phyloP scores from a whole-genome alignment of 805 yeast species.

The Blastobotrys robertii region DNA sequence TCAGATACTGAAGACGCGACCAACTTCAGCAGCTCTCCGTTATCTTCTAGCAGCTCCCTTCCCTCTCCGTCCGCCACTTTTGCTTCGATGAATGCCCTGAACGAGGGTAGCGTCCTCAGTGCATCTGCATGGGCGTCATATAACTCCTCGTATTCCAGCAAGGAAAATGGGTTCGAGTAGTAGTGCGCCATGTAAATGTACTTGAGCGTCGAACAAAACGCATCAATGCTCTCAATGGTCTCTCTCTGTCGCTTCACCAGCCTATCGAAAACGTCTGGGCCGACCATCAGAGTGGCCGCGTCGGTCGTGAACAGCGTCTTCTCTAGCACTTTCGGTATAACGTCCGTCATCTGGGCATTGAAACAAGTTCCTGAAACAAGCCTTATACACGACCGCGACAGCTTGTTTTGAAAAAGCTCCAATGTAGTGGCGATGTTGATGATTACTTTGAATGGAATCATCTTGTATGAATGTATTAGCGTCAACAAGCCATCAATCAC shows the following conservation, averaged over 20 bases:
- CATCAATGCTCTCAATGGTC: conserved; percentile 18
- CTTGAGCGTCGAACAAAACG: conserved; percentile 19
- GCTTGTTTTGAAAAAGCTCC: conserved; percentile 26
- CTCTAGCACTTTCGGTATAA: conserved; percentile 11
- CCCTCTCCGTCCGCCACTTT: conserved; percentile 7
- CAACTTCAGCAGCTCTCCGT: conserved; percentile 12
- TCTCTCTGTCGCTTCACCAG: conserved; percentile 15
- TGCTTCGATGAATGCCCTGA: conserved; percentile 19
- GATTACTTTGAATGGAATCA: conserved; percentile 26
- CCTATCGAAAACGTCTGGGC: conserved; percentile 17
- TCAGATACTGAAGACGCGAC: conserved; percentile 14
- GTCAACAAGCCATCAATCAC: conserved; percentile 23
- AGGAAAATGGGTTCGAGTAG: conserved; percentile 29
- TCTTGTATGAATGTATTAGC: conserved; percentile 26
- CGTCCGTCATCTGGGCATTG: conserved; percentile 17
- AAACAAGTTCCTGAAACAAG: conserved; percentile 20
- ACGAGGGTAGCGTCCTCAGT: conserved; percentile 30
- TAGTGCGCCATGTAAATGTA: conserved; percentile 29
- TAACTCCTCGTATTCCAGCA: conserved; percentile 7
- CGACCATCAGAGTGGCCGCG: conserved; percentile 11
- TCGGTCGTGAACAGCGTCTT: conserved; percentile 12
- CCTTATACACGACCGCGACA: conserved; percentile 22
- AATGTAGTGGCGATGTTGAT: conserved; percentile 29
- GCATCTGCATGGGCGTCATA: conserved; percentile 10
- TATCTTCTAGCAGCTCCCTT: conserved; percentile 16